Evolutionary conservation across 2,329 filamentous ascomycete genomes (phyloP).

Genomic region (Colletotrichum agaves): DNA sequence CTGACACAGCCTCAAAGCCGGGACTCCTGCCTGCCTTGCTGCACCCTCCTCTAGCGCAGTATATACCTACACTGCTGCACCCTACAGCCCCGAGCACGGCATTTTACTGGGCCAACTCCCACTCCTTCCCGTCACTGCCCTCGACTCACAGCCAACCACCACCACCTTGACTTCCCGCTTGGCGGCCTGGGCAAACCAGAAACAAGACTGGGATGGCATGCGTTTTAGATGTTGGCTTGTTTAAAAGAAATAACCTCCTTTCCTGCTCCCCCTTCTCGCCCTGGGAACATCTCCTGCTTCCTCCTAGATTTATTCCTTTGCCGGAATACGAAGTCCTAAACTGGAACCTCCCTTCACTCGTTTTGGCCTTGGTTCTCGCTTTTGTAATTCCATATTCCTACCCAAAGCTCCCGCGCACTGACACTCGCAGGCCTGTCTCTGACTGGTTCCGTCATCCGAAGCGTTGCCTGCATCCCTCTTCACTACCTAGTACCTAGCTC

Average conservation of each 20-base stretch:
- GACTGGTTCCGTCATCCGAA: constrained; percentile 28
- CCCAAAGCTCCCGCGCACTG: constrained; percentile 13
- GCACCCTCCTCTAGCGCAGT: background rate
- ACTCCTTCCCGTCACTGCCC: constrained; percentile 7
- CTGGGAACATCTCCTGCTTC: constrained; percentile 21
- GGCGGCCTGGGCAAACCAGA: constrained; percentile 30
- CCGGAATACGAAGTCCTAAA: background rate
- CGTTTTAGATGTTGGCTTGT: constrained; percentile 21
- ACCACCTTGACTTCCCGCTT: constrained; percentile 23
- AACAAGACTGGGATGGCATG: constrained; percentile 30
- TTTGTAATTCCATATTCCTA: constrained; percentile 10
- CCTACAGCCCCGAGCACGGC: background rate
- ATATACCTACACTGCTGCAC: constrained; percentile 1
- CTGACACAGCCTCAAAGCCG: constrained; percentile 38
- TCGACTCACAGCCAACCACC: constrained; percentile 11
- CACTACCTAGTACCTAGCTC: constrained; percentile 6
- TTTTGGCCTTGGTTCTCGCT: constrained; percentile 11
- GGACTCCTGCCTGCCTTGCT: constrained; percentile 35
- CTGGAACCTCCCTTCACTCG: constrained; percentile 31
- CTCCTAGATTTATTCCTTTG: constrained; percentile 28
- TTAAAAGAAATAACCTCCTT: constrained; percentile 34
- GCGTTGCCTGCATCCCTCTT: constrained; percentile 7
- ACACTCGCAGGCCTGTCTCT: constrained; percentile 16
- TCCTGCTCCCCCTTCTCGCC: constrained; percentile 6
- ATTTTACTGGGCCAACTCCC: background rate